phyloP scores from a whole-genome alignment of 306 rosid species.

The Glycyrrhiza uralensis region DNA sequence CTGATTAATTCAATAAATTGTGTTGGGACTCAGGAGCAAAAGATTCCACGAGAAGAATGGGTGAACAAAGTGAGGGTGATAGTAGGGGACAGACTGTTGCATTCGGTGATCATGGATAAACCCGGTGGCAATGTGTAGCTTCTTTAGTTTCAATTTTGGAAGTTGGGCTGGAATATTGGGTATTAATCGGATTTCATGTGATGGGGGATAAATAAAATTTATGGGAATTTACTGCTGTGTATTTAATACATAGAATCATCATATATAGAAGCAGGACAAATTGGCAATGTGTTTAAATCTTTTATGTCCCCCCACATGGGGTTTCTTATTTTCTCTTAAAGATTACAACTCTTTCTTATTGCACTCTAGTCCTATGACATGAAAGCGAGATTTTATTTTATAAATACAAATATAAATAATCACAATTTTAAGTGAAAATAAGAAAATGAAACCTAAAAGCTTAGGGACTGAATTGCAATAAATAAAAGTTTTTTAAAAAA shows the following conservation, averaged over 20 bases:
- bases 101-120: neutral
- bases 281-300: neutral
- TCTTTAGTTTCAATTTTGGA: neutral
- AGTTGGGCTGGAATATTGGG: neutral
- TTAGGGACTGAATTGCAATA: no score
- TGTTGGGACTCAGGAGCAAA: slow-evolving; percentile 34
- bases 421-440: no score
- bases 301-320: no score
- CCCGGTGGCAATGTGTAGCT: neutral
- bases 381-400: no score
- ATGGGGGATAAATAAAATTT: neutral
- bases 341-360: no score
- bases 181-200: neutral
- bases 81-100: slow-evolving; percentile 25
- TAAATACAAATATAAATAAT: no score
- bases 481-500: no score
- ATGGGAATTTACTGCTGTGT: neutral
- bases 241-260: neutral
- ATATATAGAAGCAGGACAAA: neutral
- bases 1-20: neutral
- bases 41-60: slow-evolving; percentile 30
- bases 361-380: no score
- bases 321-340: no score
- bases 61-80: slow-evolving; percentile 27
- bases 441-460: no score